Conservation (phyloP, 371 early-diverging fungal species). For the Zychaea mexicana region DNA sequence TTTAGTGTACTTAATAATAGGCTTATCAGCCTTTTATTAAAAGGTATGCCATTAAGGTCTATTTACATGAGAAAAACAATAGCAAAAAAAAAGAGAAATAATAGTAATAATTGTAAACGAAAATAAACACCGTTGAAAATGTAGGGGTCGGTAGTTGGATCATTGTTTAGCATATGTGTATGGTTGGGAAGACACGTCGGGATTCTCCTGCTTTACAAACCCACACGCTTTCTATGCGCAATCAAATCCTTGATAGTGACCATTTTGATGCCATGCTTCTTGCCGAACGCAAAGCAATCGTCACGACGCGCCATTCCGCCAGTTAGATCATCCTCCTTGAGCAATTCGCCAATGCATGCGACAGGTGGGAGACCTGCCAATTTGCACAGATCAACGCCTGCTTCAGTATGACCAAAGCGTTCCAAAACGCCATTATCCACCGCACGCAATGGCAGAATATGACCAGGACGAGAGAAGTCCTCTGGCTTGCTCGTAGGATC, state of each 20-base stretch:
- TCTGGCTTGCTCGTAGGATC: conserved; percentile 63
- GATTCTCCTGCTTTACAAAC: conserved; percentile 7
- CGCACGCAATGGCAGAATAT: conserved; percentile 90
- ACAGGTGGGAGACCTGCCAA: conserved; percentile 82
- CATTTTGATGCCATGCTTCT: conserved; percentile 80
- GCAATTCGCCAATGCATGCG: conserved; percentile 91
- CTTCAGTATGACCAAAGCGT: conserved; percentile 95
- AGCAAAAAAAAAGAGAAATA: not conserved
- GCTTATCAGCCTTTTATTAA: not conserved
- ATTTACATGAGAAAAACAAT: not conserved
- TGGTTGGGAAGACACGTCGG: not conserved
- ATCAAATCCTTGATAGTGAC: conserved; percentile 89
- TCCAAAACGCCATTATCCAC: conserved; percentile 78
- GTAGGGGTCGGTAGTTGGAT: too few species aligned
- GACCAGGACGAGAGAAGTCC: conserved; percentile 92
- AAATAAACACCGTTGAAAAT: not conserved
- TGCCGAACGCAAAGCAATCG: conserved; percentile 84
- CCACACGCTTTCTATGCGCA: conserved; percentile 50
- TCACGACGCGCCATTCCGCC: conserved; percentile 94
- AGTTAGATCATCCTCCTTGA: conserved; percentile 74
- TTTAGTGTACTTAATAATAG: too few species aligned
- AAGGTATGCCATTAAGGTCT: conserved; percentile 1
- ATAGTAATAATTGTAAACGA: not conserved
- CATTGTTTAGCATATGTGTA: too few species aligned
- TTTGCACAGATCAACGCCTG: conserved; percentile 87